Evolutionary conservation across 352 stramenopile genomes (phyloP), one percentile per base, ranked within the genome.

Genomic region (Pythium dissimile): DNA sequence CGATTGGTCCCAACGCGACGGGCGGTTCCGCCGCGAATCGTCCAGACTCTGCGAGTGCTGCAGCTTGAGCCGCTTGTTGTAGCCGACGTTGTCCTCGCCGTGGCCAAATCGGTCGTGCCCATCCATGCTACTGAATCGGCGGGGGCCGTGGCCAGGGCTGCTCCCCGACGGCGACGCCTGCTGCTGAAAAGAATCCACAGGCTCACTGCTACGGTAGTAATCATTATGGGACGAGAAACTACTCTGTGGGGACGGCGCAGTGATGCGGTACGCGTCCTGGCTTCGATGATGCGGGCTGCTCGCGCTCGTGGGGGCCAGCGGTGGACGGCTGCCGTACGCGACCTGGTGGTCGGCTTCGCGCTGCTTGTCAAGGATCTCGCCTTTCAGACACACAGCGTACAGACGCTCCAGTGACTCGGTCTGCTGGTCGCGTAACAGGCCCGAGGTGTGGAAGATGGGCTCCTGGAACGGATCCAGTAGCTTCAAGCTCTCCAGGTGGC

Each of bases 11-110:
- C 30, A 67, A 59, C 72, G 35, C 27, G 64, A 67, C 56, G 62
- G 39, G 34, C 60, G 49, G 70, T 69, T 9, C 55, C 66, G 37
- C 65, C 66, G 73, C 37, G 77, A 62, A 20, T 71, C 64, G 44
- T 84, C 78, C 59, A 82, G 62, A 44, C 76, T 88, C 54, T 88
- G 77, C 41, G 78, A 72, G 34, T 91, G 80, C 35, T 82, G 57
- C 26, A 91, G 65, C 59, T 84, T 84, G 5, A 74, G 61, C 8
- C 80, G 71, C 67, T 90, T 90, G 35, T 52, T 59, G 58, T 65
- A 62, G 42, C 43, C 31, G 6, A 30, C 26, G 26, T 61, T 32
- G 30, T 13, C 47, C 16, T 27, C 47, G 23, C 42, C 27, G 12
- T 39, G 16, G n/a, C 42, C 49, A n/a, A 54, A 50, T 6, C 51